These are phyloP conservation scores for Malus fusca DNA, from an alignment of 306 rosid genomes.

Conservation along the genomic window DNA sequence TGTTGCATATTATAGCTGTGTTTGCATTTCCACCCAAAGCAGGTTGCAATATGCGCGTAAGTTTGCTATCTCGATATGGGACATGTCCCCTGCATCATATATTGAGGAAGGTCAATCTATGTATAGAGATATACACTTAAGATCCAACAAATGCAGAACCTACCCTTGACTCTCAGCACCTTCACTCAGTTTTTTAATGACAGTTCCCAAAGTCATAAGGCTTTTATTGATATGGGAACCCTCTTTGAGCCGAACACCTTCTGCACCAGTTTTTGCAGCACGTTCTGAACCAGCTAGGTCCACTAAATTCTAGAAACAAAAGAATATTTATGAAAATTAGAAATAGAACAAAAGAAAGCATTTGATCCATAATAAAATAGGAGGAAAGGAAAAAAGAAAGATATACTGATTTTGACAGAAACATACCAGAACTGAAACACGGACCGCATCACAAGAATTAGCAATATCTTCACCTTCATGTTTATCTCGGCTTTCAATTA, in stretches of 20 bases:
- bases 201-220: constrained; percentile 96
- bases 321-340: background rate
- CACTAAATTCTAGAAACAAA: constrained; percentile 64
- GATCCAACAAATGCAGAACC: constrained; percentile 17
- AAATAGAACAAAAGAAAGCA: background rate
- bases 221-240: constrained; percentile 97
- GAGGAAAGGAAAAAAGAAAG: background rate
- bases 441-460: constrained; percentile 79
- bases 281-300: constrained; percentile 99
- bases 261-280: constrained; percentile 98
- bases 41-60: constrained; percentile 91
- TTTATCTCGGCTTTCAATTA: constrained; percentile 88
- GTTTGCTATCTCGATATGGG: constrained; percentile 98
- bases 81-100: constrained; percentile 76
- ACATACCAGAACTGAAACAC: constrained; percentile 89
- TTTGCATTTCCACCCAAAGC: constrained; percentile 96
- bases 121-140: constrained; percentile 9
- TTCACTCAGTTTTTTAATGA: constrained; percentile 93
- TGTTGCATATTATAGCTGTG: constrained; percentile 91
- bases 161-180: constrained; percentile 99
- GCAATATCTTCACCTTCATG: constrained; percentile 48
- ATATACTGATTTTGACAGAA: constrained; percentile 3
- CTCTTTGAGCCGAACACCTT: constrained; percentile 89
- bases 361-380: background rate
- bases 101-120: constrained; percentile 8